A percentile compares a stretch with the other conserved stretches of the same genome.
phyloP scores from a whole-genome alignment of 2,329 filamentous ascomycete species.

The Fusarium sp. region DNA sequence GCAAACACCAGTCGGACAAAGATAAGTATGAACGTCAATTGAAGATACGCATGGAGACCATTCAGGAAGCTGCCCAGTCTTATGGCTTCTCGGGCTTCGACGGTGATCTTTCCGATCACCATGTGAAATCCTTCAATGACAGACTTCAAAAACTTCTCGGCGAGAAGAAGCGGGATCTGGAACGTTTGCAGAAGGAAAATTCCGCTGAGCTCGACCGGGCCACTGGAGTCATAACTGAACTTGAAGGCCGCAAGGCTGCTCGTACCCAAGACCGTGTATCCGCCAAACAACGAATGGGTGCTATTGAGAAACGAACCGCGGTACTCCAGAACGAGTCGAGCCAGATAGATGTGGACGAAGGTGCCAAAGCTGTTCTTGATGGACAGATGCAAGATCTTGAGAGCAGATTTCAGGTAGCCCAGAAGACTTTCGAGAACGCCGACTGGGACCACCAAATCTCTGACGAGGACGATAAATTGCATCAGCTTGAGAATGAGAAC shows the following conservation, averaged over 20 bases:
- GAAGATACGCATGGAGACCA: constrained; percentile 75
- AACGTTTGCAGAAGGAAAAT: constrained; percentile 79
- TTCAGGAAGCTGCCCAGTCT: constrained; percentile 80
- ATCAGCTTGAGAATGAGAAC: constrained; percentile 77
- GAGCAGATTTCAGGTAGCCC: constrained; percentile 70
- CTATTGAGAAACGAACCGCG: constrained; percentile 78
- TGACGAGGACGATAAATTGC: constrained; percentile 73
- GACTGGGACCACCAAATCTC: constrained; percentile 79
- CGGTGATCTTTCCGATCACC: constrained; percentile 77
- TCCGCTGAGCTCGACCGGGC: constrained; percentile 79
- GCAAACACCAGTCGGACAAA: constrained; percentile 87
- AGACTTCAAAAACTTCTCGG: constrained; percentile 79
- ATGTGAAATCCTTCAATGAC: constrained; percentile 81
- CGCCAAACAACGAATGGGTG: constrained; percentile 77
- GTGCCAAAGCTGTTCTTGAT: constrained; percentile 81
- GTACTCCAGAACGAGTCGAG: constrained; percentile 76
- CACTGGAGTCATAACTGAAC: constrained; percentile 76
- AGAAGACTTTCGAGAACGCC: constrained; percentile 71
- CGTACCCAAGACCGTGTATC: constrained; percentile 80
- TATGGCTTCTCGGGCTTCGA: constrained; percentile 90
- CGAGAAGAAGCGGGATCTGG: constrained; percentile 84
- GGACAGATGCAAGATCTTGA: constrained; percentile 78
- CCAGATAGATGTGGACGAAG: constrained; percentile 86
- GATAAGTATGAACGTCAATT: constrained; percentile 87
- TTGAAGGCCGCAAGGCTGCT: constrained; percentile 79